These are phyloP conservation scores for Cyanidioschyzon merolae DNA, from an alignment of 23 red algal genomes.

Conservation along the genomic window DNA sequence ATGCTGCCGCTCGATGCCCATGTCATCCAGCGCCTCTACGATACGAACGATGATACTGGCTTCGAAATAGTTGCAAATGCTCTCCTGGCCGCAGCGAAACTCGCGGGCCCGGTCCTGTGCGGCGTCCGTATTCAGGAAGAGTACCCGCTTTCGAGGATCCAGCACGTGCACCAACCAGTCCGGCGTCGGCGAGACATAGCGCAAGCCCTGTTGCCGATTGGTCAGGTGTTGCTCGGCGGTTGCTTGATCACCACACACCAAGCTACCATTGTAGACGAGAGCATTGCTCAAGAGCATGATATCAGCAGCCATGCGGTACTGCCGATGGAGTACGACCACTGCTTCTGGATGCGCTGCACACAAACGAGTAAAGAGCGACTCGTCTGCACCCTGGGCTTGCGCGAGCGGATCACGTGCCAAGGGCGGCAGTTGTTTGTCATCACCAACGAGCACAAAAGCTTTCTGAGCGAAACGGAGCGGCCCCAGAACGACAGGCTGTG, in stretches of 20 bases:
- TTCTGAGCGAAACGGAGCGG: slow-evolving; percentile 45
- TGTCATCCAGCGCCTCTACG: not conserved
- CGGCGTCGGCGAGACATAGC: not conserved
- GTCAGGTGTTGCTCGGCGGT: slow-evolving; percentile 26
- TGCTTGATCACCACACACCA: slow-evolving; percentile 45
- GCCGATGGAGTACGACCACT: slow-evolving; percentile 33
- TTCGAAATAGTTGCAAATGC: slow-evolving; percentile 21
- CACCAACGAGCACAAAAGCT: slow-evolving; percentile 77
- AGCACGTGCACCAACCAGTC: not conserved
- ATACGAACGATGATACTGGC: slow-evolving; percentile 11
- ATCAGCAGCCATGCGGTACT: slow-evolving; percentile 82
- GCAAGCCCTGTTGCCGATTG: not conserved
- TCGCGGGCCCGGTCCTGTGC: slow-evolving; percentile 16
- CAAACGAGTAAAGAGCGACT: slow-evolving; percentile 62
- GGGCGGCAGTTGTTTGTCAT: slow-evolving; percentile 80
- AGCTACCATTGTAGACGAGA: slow-evolving; percentile 52
- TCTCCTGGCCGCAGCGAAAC: slow-evolving; percentile 4
- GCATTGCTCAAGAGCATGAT: slow-evolving; percentile 75
- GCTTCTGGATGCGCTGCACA: slow-evolving; percentile 50
- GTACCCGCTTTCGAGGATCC: not conserved
- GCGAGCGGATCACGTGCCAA: slow-evolving; percentile 18
- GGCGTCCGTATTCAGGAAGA: slow-evolving; percentile 27
- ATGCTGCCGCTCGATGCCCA: slow-evolving; percentile 21
- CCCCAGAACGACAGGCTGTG: slow-evolving; percentile 59
- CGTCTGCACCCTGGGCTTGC: slow-evolving; percentile 4